phyloP scores from a whole-genome alignment of 1,284 basidiomycete genomes.

The Sporisorium scitamineum region DNA sequence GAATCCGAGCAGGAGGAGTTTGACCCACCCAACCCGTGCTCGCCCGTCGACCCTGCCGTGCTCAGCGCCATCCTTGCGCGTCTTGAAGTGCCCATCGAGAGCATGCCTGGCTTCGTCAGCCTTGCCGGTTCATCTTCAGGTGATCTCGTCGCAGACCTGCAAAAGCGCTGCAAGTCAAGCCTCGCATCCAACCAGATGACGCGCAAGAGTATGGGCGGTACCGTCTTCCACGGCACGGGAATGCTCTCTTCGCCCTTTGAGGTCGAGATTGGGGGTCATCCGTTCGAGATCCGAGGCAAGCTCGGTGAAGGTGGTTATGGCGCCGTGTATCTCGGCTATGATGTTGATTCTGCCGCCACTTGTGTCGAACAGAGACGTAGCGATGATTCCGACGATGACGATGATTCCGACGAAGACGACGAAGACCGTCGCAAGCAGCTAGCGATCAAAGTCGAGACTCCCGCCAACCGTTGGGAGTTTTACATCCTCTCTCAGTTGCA shows the following conservation, averaged over 20 bases:
- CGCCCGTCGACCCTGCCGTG: constrained; percentile 82
- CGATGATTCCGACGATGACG: constrained; percentile 23
- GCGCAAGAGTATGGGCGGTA: constrained; percentile 64
- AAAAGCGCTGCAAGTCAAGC: constrained; percentile 70
- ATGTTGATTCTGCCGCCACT: constrained; percentile 66
- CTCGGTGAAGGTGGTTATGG: constrained; percentile 98
- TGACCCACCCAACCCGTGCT: constrained; percentile 83
- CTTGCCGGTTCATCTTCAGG: constrained; percentile 73
- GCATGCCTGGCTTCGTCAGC: constrained; percentile 78
- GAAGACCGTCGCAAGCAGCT: constrained; percentile 75
- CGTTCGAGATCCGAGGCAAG: constrained; percentile 77
- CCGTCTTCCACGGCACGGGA: constrained; percentile 42
- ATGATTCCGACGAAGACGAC: constrained; percentile 73
- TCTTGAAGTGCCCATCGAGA: constrained; percentile 74
- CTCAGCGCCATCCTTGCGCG: constrained; percentile 76
- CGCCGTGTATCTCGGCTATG: constrained; percentile 83
- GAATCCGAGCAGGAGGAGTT: constrained; percentile 16
- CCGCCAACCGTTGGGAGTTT: constrained; percentile 92
- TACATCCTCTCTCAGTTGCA: constrained; percentile 85
- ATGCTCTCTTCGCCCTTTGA: constrained; percentile 24
- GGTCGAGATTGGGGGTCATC: constrained; percentile 27
- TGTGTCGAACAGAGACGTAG: constrained; percentile 11
- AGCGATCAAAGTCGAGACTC: constrained; percentile 92
- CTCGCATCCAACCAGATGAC: constrained; percentile 49
- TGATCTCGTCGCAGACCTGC: constrained; percentile 76